Conservation (phyloP, 139 green algal species). For the Chlorella sp. region DNA sequence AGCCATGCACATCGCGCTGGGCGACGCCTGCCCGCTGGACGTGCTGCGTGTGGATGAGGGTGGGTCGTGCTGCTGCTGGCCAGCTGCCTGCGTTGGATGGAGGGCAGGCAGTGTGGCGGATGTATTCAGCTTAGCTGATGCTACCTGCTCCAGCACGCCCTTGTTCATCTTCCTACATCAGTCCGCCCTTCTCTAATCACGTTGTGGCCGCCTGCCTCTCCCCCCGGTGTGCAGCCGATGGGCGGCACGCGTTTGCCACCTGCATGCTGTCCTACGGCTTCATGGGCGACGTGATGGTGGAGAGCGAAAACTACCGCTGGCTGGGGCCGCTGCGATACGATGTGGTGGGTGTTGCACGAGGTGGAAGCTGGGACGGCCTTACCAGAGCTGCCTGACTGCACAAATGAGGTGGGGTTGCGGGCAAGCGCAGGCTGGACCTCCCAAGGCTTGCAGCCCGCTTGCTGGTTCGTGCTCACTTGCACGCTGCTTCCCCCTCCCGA, state of each 20-base stretch:
- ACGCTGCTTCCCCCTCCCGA: not conserved
- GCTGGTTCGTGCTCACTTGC: not conserved
- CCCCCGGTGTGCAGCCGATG: not conserved
- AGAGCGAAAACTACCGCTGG: constrained; percentile 69
- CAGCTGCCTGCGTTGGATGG: too few relatives aligned
- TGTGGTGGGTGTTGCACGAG: constrained; percentile 27
- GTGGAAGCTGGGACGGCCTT: too few relatives aligned
- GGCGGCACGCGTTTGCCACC: constrained; percentile 30
- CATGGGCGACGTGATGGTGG: constrained; percentile 84
- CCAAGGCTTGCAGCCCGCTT: too few relatives aligned
- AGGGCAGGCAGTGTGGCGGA: too few relatives aligned
- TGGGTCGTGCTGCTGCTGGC: not conserved
- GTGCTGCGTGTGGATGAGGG: constrained; percentile 64
- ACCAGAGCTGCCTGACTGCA: too few relatives aligned
- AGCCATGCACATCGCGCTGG: constrained; percentile 87
- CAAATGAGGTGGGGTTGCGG: too few relatives aligned
- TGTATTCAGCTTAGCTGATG: not conserved
- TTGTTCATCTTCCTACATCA: not conserved
- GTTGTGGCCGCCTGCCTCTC: not conserved
- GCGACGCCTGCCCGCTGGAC: constrained; percentile 79
- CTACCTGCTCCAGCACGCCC: not conserved
- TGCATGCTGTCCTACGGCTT: constrained; percentile 68
- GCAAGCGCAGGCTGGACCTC: too few relatives aligned
- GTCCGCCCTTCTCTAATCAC: not conserved
- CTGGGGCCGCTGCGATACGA: constrained; percentile 75